phyloP scores from a whole-genome alignment of 768 basidiomycete genomes.

The Gymnopilus dilepis region DNA sequence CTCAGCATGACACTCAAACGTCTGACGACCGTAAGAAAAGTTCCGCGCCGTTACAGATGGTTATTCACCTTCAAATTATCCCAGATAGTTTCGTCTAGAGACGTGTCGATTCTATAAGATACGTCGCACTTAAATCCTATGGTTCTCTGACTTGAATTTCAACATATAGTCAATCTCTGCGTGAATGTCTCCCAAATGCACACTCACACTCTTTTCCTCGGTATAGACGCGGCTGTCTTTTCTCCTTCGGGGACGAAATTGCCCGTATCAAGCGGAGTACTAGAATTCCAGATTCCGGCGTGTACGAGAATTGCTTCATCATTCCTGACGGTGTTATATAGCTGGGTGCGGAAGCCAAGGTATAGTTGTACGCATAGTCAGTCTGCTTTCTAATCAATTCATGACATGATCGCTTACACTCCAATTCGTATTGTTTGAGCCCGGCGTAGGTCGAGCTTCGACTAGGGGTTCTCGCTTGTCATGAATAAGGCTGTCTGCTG shows the following conservation, averaged over 20 bases:
- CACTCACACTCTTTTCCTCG: background rate
- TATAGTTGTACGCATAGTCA: background rate
- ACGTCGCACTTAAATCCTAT: background rate
- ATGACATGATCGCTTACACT: background rate
- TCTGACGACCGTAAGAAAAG: background rate
- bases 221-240: background rate
- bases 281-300: background rate
- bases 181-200: too few species aligned
- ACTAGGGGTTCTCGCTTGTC: background rate
- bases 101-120: background rate
- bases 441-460: background rate
- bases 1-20: too few species aligned
- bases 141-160: background rate
- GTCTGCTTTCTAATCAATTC: background rate
- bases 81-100: background rate
- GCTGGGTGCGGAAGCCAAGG: too few species aligned
- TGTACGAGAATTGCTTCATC: background rate
- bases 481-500: background rate
- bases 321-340: background rate
- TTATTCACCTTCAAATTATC: background rate
- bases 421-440: background rate
- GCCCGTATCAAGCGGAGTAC: background rate
- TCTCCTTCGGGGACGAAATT: background rate
- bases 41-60: background rate
- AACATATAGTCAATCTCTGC: background rate